Percentiles rank a stretch among this genome's conserved stretches.
phyloP scores from a whole-genome alignment of 805 yeast species.

The Wickerhamomyces kurtzmanii region DNA sequence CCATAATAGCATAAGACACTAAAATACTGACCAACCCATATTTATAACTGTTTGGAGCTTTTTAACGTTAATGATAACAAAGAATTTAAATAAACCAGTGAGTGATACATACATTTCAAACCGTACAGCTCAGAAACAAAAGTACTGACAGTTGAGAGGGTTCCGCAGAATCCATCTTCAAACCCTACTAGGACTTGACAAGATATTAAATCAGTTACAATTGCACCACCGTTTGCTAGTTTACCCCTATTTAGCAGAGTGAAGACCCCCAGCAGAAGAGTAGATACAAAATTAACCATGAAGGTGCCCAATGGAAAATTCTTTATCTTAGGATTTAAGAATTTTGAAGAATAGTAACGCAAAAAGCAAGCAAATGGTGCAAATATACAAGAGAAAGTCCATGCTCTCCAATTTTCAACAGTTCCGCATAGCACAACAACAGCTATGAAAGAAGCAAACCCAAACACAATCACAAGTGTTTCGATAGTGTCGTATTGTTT shows the following conservation, averaged over 20 bases:
- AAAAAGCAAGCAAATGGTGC: slow-evolving; percentile 62
- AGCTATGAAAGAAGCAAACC: slow-evolving; percentile 13
- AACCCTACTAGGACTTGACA: slow-evolving; percentile 49
- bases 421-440: slow-evolving; percentile 13
- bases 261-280: slow-evolving; percentile 31
- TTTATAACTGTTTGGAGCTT: slow-evolving; percentile 27
- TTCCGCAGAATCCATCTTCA: slow-evolving; percentile 61
- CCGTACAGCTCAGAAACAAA: slow-evolving; percentile 57
- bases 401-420: slow-evolving; percentile 41
- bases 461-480: slow-evolving; percentile 5
- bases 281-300: slow-evolving; percentile 36
- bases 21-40: slow-evolving; percentile 43
- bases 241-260: slow-evolving; percentile 36
- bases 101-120: no score
- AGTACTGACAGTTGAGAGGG: slow-evolving; percentile 68
- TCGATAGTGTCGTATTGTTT: slow-evolving; percentile 31
- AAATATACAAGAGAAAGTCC: slow-evolving; percentile 61
- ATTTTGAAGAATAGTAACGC: slow-evolving; percentile 44
- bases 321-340: slow-evolving; percentile 29
- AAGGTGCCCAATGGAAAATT: slow-evolving; percentile 51
- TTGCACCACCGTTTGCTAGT: slow-evolving; percentile 9
- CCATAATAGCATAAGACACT: slow-evolving; percentile 34
- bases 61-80: no score
- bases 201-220: slow-evolving; percentile 22
- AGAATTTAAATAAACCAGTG: no score